These are phyloP conservation scores for Pyrus pyrifolia DNA, from an alignment of 306 rosid genomes.

Conservation along the genomic window DNA sequence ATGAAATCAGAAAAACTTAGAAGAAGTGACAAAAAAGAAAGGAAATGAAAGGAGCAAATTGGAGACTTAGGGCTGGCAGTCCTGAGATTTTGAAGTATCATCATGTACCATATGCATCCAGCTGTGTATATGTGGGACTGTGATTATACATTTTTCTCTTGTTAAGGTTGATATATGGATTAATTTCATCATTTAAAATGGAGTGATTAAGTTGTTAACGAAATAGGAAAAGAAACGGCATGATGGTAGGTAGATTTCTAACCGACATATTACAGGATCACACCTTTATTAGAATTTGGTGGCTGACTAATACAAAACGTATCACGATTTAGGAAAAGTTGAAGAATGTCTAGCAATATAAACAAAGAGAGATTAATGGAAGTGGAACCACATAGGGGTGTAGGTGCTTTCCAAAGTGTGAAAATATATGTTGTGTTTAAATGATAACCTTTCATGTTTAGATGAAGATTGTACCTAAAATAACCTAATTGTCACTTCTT, in stretches of 20 bases:
- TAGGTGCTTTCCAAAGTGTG: slow-evolving; percentile 1
- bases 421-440: neutral
- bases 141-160: neutral
- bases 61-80: neutral
- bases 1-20: neutral
- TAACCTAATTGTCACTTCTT: neutral
- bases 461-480: neutral
- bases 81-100: neutral
- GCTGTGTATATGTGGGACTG: neutral
- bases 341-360: neutral
- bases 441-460: neutral
- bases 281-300: neutral
- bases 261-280: neutral
- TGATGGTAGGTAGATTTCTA: neutral
- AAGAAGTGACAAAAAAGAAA: neutral
- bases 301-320: neutral
- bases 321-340: neutral
- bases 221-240: slow-evolving; percentile 1
- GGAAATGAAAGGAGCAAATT: neutral
- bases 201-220: neutral
- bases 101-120: neutral
- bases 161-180: neutral
- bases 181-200: neutral
- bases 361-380: neutral
- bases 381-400: neutral